Evolutionary conservation across 345 rosid species (phyloP).

Genomic region (Citrus reticulata): DNA sequence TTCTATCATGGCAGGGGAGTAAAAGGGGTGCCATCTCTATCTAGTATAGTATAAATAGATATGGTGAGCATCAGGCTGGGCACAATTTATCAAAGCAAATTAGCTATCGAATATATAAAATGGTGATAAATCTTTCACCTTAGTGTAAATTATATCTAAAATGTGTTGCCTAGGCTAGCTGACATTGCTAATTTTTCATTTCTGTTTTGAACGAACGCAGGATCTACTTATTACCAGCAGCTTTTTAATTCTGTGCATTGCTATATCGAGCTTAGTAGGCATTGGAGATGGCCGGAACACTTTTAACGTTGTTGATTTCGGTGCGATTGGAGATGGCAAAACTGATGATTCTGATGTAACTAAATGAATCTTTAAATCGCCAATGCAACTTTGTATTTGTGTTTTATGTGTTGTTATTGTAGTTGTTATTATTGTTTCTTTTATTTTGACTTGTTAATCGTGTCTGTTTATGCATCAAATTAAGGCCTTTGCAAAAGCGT

Average conservation of each 20-base stretch:
- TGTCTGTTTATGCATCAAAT: neutral
- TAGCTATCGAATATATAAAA: neutral
- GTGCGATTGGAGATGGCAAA: conserved; percentile 25
- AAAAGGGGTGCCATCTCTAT: neutral
- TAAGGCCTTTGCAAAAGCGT: conserved; percentile 30
- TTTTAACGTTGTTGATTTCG: conserved; percentile 17
- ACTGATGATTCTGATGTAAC: conserved; percentile 26
- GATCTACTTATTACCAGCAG: neutral
- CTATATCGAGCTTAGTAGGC: neutral
- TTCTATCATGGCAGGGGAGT: neutral
- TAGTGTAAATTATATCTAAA: neutral
- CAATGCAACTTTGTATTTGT: neutral
- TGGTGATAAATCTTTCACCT: neutral
- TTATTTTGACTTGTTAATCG: neutral
- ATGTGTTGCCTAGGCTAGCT: neutral
- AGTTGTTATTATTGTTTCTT: neutral
- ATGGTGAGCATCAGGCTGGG: neutral
- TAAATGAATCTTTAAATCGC: too few species aligned
- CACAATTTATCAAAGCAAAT: neutral
- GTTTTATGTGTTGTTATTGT: neutral
- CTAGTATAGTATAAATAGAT: neutral
- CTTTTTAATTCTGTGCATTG: neutral
- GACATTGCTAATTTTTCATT: neutral
- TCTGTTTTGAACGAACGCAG: neutral
- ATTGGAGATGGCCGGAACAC: neutral